phyloP scores from a whole-genome alignment of 257 asterid species.

The Ballota nigra region DNA sequence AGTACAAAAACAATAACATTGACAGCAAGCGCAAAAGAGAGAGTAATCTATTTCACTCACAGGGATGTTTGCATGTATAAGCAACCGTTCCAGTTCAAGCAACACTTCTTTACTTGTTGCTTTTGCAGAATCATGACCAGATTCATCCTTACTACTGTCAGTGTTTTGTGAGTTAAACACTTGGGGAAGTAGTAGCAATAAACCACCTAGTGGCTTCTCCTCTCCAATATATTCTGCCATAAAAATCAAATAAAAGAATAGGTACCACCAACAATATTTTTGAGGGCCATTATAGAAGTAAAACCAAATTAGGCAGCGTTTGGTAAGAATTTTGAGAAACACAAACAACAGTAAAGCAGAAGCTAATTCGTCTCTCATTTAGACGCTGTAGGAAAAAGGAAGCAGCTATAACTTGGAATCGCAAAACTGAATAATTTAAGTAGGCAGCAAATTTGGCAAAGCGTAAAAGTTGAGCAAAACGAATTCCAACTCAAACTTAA shows the following conservation, averaged over 20 bases:
- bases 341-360: slow-evolving; percentile 16
- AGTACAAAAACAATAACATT: background rate
- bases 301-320: background rate
- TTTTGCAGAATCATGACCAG: slow-evolving; percentile 34
- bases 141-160: slow-evolving; percentile 38
- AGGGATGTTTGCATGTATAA: slow-evolving; percentile 71
- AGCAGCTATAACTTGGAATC: background rate
- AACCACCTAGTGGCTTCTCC: slow-evolving; percentile 79
- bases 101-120: slow-evolving; percentile 43
- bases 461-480: slow-evolving; percentile 6
- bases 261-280: background rate
- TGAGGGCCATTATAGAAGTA: background rate
- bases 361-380: background rate
- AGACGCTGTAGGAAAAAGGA: background rate
- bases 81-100: slow-evolving; percentile 64
- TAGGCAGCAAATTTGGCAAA: background rate
- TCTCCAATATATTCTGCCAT: slow-evolving; percentile 82
- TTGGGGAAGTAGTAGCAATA: slow-evolving; percentile 78
- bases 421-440: background rate
- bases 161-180: slow-evolving; percentile 50
- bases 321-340: slow-evolving; percentile 8
- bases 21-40: slow-evolving; percentile 6
- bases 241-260: slow-evolving; percentile 17
- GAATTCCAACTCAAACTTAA: background rate
- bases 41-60: slow-evolving; percentile 48